phyloP scores from a whole-genome alignment of 1,139 yeast genomes.

The Blastobotrys raffinosifermentans region DNA sequence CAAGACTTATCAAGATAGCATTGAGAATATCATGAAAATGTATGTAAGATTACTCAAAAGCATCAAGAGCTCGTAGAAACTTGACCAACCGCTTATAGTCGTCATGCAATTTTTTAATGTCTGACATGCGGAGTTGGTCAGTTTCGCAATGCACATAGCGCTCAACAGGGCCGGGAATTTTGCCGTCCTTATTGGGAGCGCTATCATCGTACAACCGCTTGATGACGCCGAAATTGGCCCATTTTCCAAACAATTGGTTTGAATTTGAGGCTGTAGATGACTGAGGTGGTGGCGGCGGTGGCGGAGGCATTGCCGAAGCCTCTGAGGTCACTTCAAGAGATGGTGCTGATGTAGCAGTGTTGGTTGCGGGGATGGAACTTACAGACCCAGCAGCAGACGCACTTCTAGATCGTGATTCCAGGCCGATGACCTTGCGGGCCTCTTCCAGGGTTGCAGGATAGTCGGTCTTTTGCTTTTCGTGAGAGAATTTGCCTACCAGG shows the following conservation, averaged over 20 bases:
- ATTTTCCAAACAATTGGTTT: conserved; percentile 3
- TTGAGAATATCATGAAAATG: too few species aligned
- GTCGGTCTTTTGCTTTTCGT: conserved; percentile 13
- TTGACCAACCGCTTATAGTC: conserved; percentile 35
- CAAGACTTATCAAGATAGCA: too few species aligned
- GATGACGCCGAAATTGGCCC: conserved; percentile 4
- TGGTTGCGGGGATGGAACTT: background rate
- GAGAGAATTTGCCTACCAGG: conserved; percentile 27
- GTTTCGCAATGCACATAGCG: conserved; percentile 21
- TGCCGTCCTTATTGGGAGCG: conserved; percentile 2
- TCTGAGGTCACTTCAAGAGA: background rate
- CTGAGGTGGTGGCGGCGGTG: background rate
- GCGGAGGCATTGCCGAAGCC: conserved; percentile 2
- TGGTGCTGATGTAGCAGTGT: background rate
- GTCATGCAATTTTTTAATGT: conserved; percentile 30
- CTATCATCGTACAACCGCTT: conserved; percentile 4
- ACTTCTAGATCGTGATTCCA: conserved; percentile 12
- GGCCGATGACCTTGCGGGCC: conserved; percentile 24
- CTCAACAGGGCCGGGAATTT: conserved; percentile 10
- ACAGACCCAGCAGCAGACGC: conserved; percentile 4
- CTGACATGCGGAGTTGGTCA: conserved; percentile 30
- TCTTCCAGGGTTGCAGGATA: conserved; percentile 27
- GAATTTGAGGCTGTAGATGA: background rate
- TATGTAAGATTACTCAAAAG: conserved; percentile 28
- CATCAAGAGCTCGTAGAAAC: conserved; percentile 24